Evolutionary conservation across 2,329 filamentous ascomycete genomes (phyloP), one percentile per base, ranked within the genome.

Genomic region (Beauveria australis): DNA sequence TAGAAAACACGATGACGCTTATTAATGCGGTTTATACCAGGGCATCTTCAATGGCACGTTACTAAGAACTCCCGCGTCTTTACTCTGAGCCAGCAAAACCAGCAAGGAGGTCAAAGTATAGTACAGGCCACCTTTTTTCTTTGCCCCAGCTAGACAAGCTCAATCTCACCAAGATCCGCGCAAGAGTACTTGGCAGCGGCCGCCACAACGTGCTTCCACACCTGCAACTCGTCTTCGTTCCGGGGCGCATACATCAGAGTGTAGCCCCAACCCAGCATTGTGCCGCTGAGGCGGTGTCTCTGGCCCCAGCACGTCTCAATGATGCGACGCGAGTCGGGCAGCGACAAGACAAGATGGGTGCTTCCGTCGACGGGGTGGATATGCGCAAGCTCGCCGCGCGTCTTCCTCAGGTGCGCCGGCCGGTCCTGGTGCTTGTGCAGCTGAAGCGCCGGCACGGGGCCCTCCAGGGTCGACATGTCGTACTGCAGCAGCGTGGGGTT

Each of bases 221-320:
- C 24, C 9, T 49, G 51, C 18, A 66, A 61, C n/a, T 66, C 65
- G 10, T 54, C 14, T 19, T 64, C 59, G 18, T 64, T 55, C 26
- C 63, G 43, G 26, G 65, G 65, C 9, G 63, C 65, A 24, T 66
- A 66, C 2, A 66, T 30, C 14, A 66, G 53, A 1, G 64, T 66
- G 22, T 66, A 66, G 1, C 65, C 64, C 64, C 65, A 66, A 24
- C 59, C 53, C 19, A 66, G 47, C 9, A 57, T 44, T 1, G 57
- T 44, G 53, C 64, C 57, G 43, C 62, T 64, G 28, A 77, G 65
- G 43, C 63, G 62, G 57, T 77, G 75, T 5, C 76, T 66, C 68
- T 76, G 71, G 22, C 68, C 75, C 75, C 76, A 78, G 1, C 73
- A 72, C 49, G 63, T 66, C 16, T 62, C 66, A 53, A 77, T 70